Base-by-base conservation (phyloP, 495 filamentous ascomycete genomes). In the Aspergillus taichungensis region DNA sequence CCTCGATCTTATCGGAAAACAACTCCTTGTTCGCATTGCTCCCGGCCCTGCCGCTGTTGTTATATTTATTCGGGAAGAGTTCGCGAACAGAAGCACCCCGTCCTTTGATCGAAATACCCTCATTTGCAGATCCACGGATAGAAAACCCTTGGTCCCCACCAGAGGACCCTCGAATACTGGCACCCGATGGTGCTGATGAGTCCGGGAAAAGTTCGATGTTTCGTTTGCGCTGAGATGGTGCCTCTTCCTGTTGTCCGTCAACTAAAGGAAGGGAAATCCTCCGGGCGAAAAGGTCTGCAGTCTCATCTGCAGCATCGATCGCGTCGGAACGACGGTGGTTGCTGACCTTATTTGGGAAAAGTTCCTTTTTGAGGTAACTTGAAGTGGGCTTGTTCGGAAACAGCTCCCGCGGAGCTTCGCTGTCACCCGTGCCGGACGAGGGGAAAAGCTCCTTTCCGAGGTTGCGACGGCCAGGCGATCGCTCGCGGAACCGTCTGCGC, bases 11-110 rank as follows among this genome's bases (percentile, higher is more conserved):
- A 30, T 74, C 71, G 2, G 64, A 60, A 46, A 90, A 88, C 6
- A 90, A 63, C 57, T 88, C 85, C 63, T 87, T 89, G 24, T 77
- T 78, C 6, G 77, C 63, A 61, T 87, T 87, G 11, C 18, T 24
- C 18, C 18, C 18, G 18, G 18, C 18, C 18, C 18, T 24, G 18
- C 18, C 18, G 18, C 18, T 24, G 18, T 56, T 60, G 27, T 69
- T 73, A 44, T 78, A 78, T 47, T 79, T 83, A 5, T 73, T 72
- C 8, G 85, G 84, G 46, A 89, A 89, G 10, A 89, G 61, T 57
- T 89, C 85, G 42, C 76, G 81, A 3, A 74, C 79, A 1, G 76
- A 79, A 8, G 75, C 62, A 8, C 64, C 64, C 13, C 56, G 60
- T 35, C 69, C 69, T 45, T 73, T 75, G 45, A 72, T 71, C 1